Conservation (phyloP, 129 eudicot genomes). For the Deinandra increscens region DNA sequence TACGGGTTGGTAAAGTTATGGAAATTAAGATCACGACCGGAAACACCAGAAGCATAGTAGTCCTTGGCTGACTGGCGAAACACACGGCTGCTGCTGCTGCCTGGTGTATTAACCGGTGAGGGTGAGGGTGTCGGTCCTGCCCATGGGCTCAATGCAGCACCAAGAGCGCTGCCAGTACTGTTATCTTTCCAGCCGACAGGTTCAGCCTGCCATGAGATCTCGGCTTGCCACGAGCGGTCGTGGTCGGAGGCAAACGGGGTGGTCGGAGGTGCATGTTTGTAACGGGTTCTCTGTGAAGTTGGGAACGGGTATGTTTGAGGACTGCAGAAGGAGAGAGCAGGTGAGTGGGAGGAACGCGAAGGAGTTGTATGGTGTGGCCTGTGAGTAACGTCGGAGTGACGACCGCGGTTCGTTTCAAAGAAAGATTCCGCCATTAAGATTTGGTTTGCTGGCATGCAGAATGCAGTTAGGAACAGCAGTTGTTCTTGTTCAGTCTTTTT, state of each 20-base stretch:
- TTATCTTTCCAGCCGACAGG: conserved; percentile 49
- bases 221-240: conserved; percentile 70
- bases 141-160: conserved; percentile 78
- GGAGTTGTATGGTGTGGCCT: conserved; percentile 40
- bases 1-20: conserved; percentile 35
- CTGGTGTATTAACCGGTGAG: conserved; percentile 1
- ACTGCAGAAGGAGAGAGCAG: conserved; percentile 45
- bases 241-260: conserved; percentile 67
- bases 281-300: conserved; percentile 39
- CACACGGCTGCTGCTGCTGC: conserved; percentile 36
- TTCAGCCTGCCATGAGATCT: conserved; percentile 67
- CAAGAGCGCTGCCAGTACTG: conserved; percentile 37
- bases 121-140: conserved; percentile 30
- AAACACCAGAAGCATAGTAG: conserved; percentile 47
- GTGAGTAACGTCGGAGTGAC: conserved; percentile 1
- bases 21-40: conserved; percentile 20
- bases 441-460: conserved; percentile 26
- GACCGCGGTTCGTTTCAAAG: conserved; percentile 28
- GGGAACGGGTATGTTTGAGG: conserved; percentile 32
- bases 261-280: conserved; percentile 40
- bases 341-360: conserved; percentile 28
- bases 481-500: conserved; percentile 22
- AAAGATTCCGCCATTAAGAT: conserved; percentile 46
- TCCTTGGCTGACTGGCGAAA: conserved; percentile 68
- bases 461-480: conserved; percentile 9